phyloP scores from a whole-genome alignment of 192 early-diverging fungal species.

The Podila verticillata region DNA sequence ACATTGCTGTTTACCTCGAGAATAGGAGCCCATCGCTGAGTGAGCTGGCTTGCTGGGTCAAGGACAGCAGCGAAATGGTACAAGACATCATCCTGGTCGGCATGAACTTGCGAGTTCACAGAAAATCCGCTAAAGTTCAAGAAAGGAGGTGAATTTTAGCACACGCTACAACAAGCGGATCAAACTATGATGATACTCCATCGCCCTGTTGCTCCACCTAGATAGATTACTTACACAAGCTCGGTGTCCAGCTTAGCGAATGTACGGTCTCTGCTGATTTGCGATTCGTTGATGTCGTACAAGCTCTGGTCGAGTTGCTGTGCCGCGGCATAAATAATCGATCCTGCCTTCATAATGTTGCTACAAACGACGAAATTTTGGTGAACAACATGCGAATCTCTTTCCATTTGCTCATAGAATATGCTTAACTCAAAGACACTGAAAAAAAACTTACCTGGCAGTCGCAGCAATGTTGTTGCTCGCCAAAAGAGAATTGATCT shows the following conservation, averaged over 20 bases:
- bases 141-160: not conserved
- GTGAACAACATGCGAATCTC: not conserved
- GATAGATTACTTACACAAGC: conserved; percentile 8
- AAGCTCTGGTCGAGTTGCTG: conserved; percentile 33
- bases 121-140: conserved; percentile 24
- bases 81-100: conserved; percentile 28
- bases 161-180: not conserved
- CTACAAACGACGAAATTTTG: conserved; percentile 2
- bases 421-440: conserved; percentile 1
- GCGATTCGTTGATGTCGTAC: conserved; percentile 36
- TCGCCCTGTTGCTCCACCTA: not conserved
- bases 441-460: conserved; percentile 18
- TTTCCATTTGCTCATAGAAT: not conserved
- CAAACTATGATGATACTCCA: not conserved
- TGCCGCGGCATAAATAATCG: conserved; percentile 13
- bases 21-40: conserved; percentile 82
- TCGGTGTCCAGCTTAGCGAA: conserved; percentile 24
- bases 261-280: conserved; percentile 22
- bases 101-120: conserved; percentile 24
- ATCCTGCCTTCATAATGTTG: conserved; percentile 32
- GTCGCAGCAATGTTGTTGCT: conserved; percentile 4
- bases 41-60: conserved; percentile 81
- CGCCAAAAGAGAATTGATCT: conserved; percentile 24
- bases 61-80: conserved; percentile 67
- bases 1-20: conserved; percentile 57